Evolutionary conservation across 306 rosid species (phyloP).

Genomic region (Cucurbita argyrosperma): DNA sequence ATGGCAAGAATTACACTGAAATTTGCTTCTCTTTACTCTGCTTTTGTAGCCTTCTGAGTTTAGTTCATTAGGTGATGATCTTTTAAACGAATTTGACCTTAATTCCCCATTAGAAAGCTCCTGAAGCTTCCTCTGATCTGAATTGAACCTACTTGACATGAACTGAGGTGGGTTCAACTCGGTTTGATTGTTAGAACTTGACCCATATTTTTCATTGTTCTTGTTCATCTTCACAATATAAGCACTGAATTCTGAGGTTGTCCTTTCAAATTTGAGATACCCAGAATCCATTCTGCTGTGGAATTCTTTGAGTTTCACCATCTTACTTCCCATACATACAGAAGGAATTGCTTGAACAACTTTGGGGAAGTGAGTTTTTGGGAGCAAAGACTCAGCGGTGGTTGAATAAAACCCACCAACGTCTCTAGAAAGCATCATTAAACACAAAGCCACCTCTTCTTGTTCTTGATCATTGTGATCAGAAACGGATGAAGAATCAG

Average conservation of each 20-base stretch:
- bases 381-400: slow-evolving; percentile 37
- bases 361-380: slow-evolving; percentile 16
- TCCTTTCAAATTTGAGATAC: slow-evolving; percentile 13
- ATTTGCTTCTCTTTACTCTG: slow-evolving; percentile 37
- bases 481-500: slow-evolving; percentile 46
- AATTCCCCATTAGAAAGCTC: slow-evolving; percentile 13
- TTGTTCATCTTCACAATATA: slow-evolving; percentile 3
- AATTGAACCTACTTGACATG: slow-evolving; percentile 17
- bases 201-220: slow-evolving; percentile 13
- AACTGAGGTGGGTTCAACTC: slow-evolving; percentile 19
- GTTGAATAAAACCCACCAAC: slow-evolving; percentile 24
- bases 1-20: slow-evolving; percentile 67
- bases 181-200: slow-evolving; percentile 12
- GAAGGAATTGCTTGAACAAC: slow-evolving; percentile 11
- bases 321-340: neutral
- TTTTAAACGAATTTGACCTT: slow-evolving; percentile 18
- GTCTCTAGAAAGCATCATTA: slow-evolving; percentile 82
- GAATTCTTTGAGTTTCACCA: slow-evolving; percentile 14
- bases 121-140: slow-evolving; percentile 23
- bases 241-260: slow-evolving; percentile 9
- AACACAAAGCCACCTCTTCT: slow-evolving; percentile 80
- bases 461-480: slow-evolving; percentile 62
- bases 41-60: slow-evolving; percentile 29
- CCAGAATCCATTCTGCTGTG: slow-evolving; percentile 13
- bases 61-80: neutral